Conservation (phyloP, 2,329 filamentous ascomycete species). For the Colletotrichum kahawae region DNA sequence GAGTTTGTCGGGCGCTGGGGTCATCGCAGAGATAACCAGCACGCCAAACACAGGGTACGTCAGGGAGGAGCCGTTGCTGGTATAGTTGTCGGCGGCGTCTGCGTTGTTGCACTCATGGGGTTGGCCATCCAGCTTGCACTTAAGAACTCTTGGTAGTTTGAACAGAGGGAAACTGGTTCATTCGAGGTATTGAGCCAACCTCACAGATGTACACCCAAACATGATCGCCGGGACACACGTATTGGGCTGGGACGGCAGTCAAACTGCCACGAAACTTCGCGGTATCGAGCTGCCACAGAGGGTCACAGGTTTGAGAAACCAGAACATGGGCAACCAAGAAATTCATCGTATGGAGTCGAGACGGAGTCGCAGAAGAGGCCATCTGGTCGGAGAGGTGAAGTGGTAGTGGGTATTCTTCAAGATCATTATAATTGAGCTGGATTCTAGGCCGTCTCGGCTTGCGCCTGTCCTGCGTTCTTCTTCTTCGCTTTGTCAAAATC, state of each 20-base stretch:
- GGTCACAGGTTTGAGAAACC: not conserved
- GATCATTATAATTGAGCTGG: not conserved
- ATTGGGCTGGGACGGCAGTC: not conserved
- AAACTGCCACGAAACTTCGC: not conserved
- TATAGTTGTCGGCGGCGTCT: not conserved
- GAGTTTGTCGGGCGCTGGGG: not conserved
- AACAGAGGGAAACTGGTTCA: not conserved
- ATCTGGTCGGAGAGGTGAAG: not conserved
- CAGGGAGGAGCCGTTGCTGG: not conserved
- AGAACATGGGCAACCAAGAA: not conserved
- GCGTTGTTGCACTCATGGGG: not conserved
- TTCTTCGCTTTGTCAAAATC: not conserved
- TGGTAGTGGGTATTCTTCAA: constrained; percentile 9
- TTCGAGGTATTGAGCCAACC: not conserved
- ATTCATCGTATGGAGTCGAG: not conserved
- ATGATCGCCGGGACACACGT: not conserved
- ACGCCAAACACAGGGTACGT: not conserved
- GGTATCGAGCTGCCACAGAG: not conserved
- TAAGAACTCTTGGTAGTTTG: not conserved
- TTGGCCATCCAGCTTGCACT: not conserved
- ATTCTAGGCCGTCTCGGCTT: constrained; percentile 1
- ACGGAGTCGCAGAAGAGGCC: not conserved
- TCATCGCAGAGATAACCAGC: not conserved
- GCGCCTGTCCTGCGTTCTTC: not conserved
- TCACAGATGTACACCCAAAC: not conserved